Base-by-base conservation (phyloP, 164 flowering plant species). In the Stephania cephalantha region DNA sequence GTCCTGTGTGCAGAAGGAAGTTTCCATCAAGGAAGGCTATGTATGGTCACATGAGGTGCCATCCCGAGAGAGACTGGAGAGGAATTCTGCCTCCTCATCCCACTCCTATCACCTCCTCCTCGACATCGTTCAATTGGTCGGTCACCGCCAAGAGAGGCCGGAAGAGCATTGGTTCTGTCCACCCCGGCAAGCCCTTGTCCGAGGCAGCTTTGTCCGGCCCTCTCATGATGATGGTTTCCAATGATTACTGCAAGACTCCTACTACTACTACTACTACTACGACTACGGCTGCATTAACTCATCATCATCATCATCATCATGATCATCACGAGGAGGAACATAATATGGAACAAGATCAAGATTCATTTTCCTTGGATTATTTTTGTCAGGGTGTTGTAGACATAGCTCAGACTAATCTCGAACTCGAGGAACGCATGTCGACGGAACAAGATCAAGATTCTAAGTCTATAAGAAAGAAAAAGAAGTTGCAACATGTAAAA, bases 31-130 rank as follows among this genome's bases (percentile, higher is more conserved):
- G 66, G 82, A 91, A 90, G 73, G 78, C 91, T 1, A 63, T 93
- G 78, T 87, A 67, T 20, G 97, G 97, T 31, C 97, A 93, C 77
- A 87, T 91, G 93, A 90, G 96, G 74, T 85, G 81, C 30, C 97
- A 93, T 72, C 93, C 93, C 0, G 90, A 88, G 7, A 81, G 95
- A 70, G 46, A 29, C 1, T 88, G 86, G 88, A 81, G 87, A 29
- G 96, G 94, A 15, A 81, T 90, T 74, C 75, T 71, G 0, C 92
- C 92, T 5, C 93, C 91, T 9, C 66, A 9, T 11, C 13, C 48
- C 29, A 35, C 42, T 35, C 13, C 45, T 25, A 25, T 25, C 11
- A 11, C 55, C 15, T 11, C 55, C 15, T 2, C 15, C 55, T 30
- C 18, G 15, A 17, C 42, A 10, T 25, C 35, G 72, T 31, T 22